Conservation (phyloP, 78 protist species). For the Anaeramoeba ignava region DNA sequence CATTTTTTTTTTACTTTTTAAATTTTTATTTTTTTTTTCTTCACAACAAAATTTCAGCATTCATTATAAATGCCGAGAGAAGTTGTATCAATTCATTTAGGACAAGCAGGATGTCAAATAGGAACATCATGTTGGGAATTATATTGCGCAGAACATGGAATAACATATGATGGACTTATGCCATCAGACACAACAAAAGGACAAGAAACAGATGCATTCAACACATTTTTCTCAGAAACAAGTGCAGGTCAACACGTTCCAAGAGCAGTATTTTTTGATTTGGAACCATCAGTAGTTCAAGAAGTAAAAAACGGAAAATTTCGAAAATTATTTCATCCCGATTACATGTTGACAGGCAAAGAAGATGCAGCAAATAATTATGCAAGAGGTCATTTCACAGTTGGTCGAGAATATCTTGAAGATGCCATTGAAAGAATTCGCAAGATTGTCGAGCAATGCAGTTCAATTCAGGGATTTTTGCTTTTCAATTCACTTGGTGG, state of each 20-base stretch:
- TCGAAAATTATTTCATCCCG: conserved; percentile 92
- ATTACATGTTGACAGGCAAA: conserved; percentile 92
- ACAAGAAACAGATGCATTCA: conserved; percentile 66
- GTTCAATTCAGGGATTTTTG: conserved; percentile 94
- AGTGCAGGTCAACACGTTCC: conserved; percentile 78
- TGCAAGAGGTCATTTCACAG: conserved; percentile 98
- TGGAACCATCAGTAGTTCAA: conserved; percentile 93
- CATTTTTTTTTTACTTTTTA: too few species aligned
- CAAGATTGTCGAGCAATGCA: conserved; percentile 92
- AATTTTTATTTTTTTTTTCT: too few species aligned
- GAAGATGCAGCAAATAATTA: conserved; percentile 98
- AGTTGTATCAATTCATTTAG: conserved; percentile 79
- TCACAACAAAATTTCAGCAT: too few species aligned
- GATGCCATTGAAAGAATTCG: conserved; percentile 85
- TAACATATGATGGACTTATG: conserved; percentile 83
- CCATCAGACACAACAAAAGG: conserved; percentile 76
- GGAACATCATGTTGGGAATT: conserved; percentile 97
- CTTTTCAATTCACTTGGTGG: conserved; percentile 85
- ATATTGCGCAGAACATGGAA: conserved; percentile 92
- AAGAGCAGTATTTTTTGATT: conserved; percentile 79
- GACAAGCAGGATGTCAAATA: conserved; percentile 84
- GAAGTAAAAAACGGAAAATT: conserved; percentile 86
- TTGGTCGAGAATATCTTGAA: conserved; percentile 90
- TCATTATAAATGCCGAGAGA: too few species aligned
- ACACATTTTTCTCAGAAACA: conserved; percentile 85